Percentiles rank a stretch among this genome's conserved stretches.
Evolutionary conservation across 2,329 filamentous ascomycete genomes (phyloP).

Genomic region (Pseudogymnoascus verrucosus): DNA sequence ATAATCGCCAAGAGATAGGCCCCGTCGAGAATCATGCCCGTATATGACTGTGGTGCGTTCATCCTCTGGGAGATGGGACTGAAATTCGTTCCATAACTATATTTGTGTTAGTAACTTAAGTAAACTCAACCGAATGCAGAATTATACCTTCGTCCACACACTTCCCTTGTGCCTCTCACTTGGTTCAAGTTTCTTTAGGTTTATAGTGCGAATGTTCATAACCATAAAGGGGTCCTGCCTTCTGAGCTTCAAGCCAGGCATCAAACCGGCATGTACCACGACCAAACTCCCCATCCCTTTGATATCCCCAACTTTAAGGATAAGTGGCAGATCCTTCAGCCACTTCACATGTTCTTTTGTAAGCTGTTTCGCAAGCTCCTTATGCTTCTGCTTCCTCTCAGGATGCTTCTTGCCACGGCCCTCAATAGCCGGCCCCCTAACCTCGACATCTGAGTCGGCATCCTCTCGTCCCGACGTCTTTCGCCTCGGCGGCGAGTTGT

Average conservation of each 20-base stretch:
- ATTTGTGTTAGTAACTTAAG: slow-evolving; percentile 14
- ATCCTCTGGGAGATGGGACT: slow-evolving; percentile 30
- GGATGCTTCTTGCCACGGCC: neutral
- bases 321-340: slow-evolving; percentile 67
- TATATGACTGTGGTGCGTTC: slow-evolving; percentile 65
- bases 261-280: slow-evolving; percentile 79
- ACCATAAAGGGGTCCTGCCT: slow-evolving; percentile 69
- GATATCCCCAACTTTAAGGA: slow-evolving; percentile 62
- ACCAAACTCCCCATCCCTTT: slow-evolving; percentile 54
- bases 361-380: slow-evolving; percentile 22
- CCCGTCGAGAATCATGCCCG: slow-evolving; percentile 73
- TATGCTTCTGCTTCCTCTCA: slow-evolving; percentile 18
- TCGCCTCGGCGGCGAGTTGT: slow-evolving; percentile 17
- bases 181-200: slow-evolving; percentile 19
- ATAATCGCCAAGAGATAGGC: slow-evolving; percentile 59
- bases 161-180: slow-evolving; percentile 22
- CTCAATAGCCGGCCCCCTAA: neutral
- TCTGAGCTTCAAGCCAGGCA: slow-evolving; percentile 63
- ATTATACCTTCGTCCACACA: slow-evolving; percentile 26
- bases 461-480: slow-evolving; percentile 25
- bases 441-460: slow-evolving; percentile 4
- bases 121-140: neutral
- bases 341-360: slow-evolving; percentile 53
- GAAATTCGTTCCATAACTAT: slow-evolving; percentile 47
- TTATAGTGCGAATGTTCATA: slow-evolving; percentile 79